Conservation (phyloP, 1,284 basidiomycete genomes). For the Stereum hirsutum region DNA sequence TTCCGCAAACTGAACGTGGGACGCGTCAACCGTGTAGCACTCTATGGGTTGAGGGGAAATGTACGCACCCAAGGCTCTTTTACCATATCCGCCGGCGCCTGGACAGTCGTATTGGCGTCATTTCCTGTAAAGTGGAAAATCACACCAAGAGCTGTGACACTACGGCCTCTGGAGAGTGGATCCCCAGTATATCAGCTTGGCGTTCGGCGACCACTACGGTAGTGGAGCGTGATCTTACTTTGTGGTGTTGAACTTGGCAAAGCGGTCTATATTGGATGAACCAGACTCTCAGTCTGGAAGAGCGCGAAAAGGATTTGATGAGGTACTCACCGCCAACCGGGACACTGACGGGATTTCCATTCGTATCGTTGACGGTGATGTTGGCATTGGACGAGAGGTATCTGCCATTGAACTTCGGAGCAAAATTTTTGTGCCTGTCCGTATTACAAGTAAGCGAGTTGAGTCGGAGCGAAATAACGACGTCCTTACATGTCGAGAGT, state of each 20-base stretch:
- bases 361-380: conserved; percentile 57
- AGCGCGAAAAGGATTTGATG: too few species aligned
- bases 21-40: background rate
- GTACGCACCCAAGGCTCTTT: conserved; percentile 65
- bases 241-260: conserved; percentile 65
- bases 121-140: conserved; percentile 67
- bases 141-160: conserved; percentile 76
- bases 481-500: conserved; percentile 63
- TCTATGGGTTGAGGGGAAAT: conserved; percentile 8
- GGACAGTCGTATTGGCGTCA: conserved; percentile 62
- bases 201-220: too few species aligned
- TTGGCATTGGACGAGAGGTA: conserved; percentile 83
- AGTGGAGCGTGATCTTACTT: conserved; percentile 57
- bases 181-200: too few species aligned
- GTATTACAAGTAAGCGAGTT: too few species aligned
- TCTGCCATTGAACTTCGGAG: conserved; percentile 60
- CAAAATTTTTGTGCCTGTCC: conserved; percentile 43
- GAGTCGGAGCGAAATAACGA: too few species aligned
- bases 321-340: conserved; percentile 51
- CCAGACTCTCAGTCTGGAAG: too few species aligned
- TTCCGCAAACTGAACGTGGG: conserved; percentile 51
- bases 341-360: conserved; percentile 39
- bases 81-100: conserved; percentile 65
- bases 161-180: conserved; percentile 41
- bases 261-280: too few species aligned